Evolutionary conservation across 176 grass and related monocot genomes (phyloP), one percentile per base, ranked within the genome.

Genomic region (Juncus inflexus): DNA sequence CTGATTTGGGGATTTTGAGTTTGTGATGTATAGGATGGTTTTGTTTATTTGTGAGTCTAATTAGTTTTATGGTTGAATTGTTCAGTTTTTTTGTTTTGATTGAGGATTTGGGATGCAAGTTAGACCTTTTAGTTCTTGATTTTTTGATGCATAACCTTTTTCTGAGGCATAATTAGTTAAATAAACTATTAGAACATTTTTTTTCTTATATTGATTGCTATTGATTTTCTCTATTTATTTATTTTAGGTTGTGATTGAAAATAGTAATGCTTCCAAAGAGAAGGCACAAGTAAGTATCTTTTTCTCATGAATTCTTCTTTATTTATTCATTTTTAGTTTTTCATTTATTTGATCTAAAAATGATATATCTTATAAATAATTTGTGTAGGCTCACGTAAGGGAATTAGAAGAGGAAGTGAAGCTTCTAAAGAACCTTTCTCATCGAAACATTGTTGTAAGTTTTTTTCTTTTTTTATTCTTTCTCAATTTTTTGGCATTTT

Each of bases 351-450:
- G 7, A 37, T 41, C 59, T 74, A 14, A 3, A 52, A 15, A 37
- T 49, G 28, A 40, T 42, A 35, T 74, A 61, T 42, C 13, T 75
- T 62, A 13, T 74, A 35, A 70, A 15, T 77, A 13, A 59, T 66
- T 7, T 79, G 52, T 39, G 16, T 51, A 99, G 94, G 94, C 88
- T 61, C 88, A 99, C 74, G 86, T 99, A 75, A 77, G 64, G 77
- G 94, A 99, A 63, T 82, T 99, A 3, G 94, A 99, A 74, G 94
- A 99, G 76, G 94, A 99, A 84, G 94, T 99, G 54, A 99, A 99
- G 68, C 83, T 99, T 76, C 78, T 99, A 12, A 99, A 87, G 77
- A 99, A 90, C 61, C 69, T 92, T 52, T 99, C 89, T 1, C 89
- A 99, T 83, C 94, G 47, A 12, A 99, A 99, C 63, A 99, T 99